Evolutionary conservation across 768 basidiomycete genomes (phyloP), one percentile per base, ranked within the genome.

Genomic region (Lactarius hatsudake): DNA sequence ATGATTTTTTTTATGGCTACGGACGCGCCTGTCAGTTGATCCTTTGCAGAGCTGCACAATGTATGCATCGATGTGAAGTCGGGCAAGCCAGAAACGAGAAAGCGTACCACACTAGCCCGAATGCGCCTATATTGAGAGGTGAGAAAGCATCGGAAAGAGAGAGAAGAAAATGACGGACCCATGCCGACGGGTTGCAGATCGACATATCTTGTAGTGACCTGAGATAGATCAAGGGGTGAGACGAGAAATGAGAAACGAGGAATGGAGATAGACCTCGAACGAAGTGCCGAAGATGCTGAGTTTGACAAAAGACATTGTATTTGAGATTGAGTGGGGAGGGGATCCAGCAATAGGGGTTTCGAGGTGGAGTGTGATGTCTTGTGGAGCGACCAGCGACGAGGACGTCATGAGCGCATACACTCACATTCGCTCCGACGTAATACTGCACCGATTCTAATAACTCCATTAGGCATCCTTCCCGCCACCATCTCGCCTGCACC

Each of bases 1-100:
- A 98, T 98, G 82, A 98, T 99, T 87, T 98, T 98, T 87, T 99
- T 99, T 82, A 99, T 96, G 74, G 97, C 97, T 65, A 96, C 96
- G 20, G 93, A 91, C 56, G 94, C 86, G 51, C 87, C 91, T 10
- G 94, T 96, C 63, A 98, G 86, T 78, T 98, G 96, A 77, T 96
- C 93, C 78, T 95, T 96, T 40, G 94, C 91, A 20, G 94, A 96
- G 74, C 95, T 96, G 72, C 48, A 66, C 43, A 48, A 40, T 59
- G 51, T 43, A 57, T 60, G 15, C 60, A 63, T 53, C 12, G 26
- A 26, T 53, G 5, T 64, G 20, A 20, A 28, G 23, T 26, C n/a
- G 15, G 26, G 7, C 26, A 15, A 53, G 51, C 51, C 13, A 3
- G 34, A 40, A 38, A 69, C 8, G 60, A 61, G 62, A 45, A 54